These are phyloP conservation scores for Diaporthe eres DNA, from an alignment of 2,329 filamentous ascomycete genomes.

Conservation along the genomic window DNA sequence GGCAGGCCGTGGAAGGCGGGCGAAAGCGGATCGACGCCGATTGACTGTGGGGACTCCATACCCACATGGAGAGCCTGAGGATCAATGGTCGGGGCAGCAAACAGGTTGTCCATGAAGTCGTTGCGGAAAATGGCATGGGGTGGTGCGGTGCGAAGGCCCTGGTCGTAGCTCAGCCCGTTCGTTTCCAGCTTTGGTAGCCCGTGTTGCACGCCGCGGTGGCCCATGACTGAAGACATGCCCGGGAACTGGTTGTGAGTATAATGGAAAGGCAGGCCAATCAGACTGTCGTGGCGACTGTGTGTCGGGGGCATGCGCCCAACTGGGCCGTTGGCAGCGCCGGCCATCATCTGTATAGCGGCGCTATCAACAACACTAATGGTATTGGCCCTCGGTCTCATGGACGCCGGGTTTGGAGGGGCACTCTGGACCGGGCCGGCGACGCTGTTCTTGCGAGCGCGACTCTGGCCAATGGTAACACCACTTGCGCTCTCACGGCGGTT, in stretches of 20 bases:
- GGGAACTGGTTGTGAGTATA: conserved; percentile 67
- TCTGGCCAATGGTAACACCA: conserved; percentile 73
- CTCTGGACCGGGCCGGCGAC: conserved; percentile 70
- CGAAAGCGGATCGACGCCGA: conserved; percentile 73
- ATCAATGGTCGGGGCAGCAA: conserved; percentile 78
- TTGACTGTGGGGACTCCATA: conserved; percentile 76
- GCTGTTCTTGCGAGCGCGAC: conserved; percentile 92
- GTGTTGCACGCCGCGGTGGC: conserved; percentile 75
- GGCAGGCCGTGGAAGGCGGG: conserved; percentile 70
- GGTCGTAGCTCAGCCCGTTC: conserved; percentile 75
- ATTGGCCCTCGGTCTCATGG: conserved; percentile 91
- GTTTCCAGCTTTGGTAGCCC: conserved; percentile 89
- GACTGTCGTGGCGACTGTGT: conserved; percentile 81
- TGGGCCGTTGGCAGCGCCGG: conserved; percentile 67
- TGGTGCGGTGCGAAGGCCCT: conserved; percentile 84
- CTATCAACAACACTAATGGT: conserved; percentile 95
- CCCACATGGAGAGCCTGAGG: conserved; percentile 86
- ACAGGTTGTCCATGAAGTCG: conserved; percentile 79
- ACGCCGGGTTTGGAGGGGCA: conserved; percentile 63
- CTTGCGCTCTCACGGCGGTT: conserved; percentile 92
- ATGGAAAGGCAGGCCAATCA: conserved; percentile 76
- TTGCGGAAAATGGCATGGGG: conserved; percentile 72
- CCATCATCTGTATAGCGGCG: conserved; percentile 79
- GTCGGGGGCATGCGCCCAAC: conserved; percentile 64
- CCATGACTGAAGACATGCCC: conserved; percentile 79